Evolutionary conservation across 2,329 filamentous ascomycete genomes (phyloP), one percentile per base, ranked within the genome.

Genomic region (Fusarium abutilonis): DNA sequence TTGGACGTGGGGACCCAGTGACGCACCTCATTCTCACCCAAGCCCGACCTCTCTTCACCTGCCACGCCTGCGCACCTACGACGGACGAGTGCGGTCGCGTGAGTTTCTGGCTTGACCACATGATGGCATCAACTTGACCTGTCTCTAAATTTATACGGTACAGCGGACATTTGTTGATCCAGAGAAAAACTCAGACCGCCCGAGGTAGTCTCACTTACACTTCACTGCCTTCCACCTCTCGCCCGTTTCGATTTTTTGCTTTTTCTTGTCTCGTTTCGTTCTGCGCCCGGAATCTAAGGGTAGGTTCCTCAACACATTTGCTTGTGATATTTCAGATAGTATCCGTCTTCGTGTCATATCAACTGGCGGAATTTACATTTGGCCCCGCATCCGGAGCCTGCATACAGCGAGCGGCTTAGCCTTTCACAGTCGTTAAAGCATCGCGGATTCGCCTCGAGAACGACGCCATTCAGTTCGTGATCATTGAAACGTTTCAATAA

Each of bases 1-100:
- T 64, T 69, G 66, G 56, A 60, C 34, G 64, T 54, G 56, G 64
- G 39, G 54, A 29, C 42, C 53, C 61, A 60, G 64, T 70, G 66
- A 70, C 68, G 62, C 56, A 60, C 29, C 48, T 35, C 66, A 64
- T 58, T 66, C 54, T 64, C 47, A 53, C 54, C 56, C 53, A 60
- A 56, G 36, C 53, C 55, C 54, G 57, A 34, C 62, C 62, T 63
- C 53, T 62, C 53, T 63, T 63, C 39, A 63, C 43, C 62, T 66
- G 62, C 62, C 62, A 66, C 61, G 61, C 61, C 50, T 62, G 32
- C 48, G 54, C 48, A 47, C 63, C 61, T 63, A 41, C 62, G 36
- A 60, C 45, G 44, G 36, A 60, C 45, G 44, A 41, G 41, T 48
- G 23, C 48, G 52, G 56, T 66, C 67, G 64, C 66, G 68, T 70